A percentile compares a stretch with the other conserved stretches of the same genome.
Conservation (phyloP, 208 protist species). For the Trypanosoma theileri region DNA sequence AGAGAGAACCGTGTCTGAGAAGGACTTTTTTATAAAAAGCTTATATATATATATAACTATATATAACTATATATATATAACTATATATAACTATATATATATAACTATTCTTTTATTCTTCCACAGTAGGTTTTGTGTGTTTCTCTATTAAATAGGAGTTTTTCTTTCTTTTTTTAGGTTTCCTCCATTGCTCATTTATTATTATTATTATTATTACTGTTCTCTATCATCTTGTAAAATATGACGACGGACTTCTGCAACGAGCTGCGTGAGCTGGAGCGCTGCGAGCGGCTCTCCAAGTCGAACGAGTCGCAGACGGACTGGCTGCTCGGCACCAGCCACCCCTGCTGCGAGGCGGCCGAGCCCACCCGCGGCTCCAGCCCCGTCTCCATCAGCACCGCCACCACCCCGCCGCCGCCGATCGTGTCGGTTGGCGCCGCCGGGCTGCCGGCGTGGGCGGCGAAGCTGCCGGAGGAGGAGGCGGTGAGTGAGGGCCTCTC, state of each 20-base stretch:
- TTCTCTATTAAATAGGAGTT: neutral
- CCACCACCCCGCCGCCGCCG: no score
- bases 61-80: constrained; percentile 18
- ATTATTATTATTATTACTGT: neutral
- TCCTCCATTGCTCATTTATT: no score
- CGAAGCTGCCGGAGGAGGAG: neutral
- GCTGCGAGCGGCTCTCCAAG: constrained; percentile 10
- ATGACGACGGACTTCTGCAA: constrained; percentile 7
- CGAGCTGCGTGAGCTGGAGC: constrained; percentile 13
- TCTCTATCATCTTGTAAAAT: neutral
- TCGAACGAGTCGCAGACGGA: neutral
- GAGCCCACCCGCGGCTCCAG: neutral
- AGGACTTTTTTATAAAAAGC: neutral
- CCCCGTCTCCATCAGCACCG: no score
- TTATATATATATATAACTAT: constrained; percentile 24
- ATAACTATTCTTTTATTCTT: neutral
- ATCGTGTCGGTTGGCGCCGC: neutral
- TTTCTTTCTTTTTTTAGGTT: no score
- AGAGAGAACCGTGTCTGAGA: neutral
- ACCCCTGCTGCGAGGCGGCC: neutral
- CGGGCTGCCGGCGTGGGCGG: neutral
- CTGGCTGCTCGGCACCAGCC: constrained; percentile 11
- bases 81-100: neutral
- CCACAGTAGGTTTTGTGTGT: neutral
- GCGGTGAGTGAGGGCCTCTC: constrained; percentile 10